Percentiles rank a stretch among this genome's conserved stretches.
These are phyloP conservation scores for Guadua angustifolia DNA, from an alignment of 176 grass and related monocot species.

Conservation along the genomic window DNA sequence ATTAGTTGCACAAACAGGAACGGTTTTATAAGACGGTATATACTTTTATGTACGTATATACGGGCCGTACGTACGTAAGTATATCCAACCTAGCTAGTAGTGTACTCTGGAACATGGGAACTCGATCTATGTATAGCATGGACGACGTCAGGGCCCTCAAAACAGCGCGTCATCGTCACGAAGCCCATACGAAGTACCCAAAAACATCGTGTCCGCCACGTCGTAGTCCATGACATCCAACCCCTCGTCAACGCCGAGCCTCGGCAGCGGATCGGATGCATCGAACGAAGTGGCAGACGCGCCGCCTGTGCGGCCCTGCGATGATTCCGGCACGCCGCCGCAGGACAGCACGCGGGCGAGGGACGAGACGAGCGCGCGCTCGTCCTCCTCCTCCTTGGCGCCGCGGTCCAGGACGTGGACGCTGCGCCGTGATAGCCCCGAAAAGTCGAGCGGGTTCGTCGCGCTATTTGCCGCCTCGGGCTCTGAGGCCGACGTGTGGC, in stretches of 20 bases:
- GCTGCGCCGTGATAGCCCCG: not conserved
- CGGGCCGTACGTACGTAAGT: no score
- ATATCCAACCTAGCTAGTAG: not conserved
- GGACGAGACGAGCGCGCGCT: conserved; percentile 52
- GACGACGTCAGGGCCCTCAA: not conserved
- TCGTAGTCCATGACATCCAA: conserved; percentile 61
- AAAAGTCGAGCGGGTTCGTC: not conserved
- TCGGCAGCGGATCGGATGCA: not conserved
- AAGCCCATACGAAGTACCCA: conserved; percentile 9
- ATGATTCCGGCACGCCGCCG: not conserved
- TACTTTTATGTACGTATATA: no score
- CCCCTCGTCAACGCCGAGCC: not conserved
- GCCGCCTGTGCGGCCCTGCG: not conserved
- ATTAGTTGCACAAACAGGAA: not conserved
- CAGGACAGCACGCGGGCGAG: conserved; percentile 45
- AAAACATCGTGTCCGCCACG: conserved; percentile 2
- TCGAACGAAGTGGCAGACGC: not conserved
- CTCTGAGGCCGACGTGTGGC: conserved; percentile 32
- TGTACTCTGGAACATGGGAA: not conserved
- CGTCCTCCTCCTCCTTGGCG: conserved; percentile 46
- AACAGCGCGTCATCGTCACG: not conserved
- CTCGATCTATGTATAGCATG: not conserved
- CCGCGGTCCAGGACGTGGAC: not conserved
- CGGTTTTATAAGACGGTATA: not conserved
- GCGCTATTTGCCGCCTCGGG: not conserved